Conservation (phyloP, 495 filamentous ascomycete genomes). For the Clohesyomyces aquaticus region DNA sequence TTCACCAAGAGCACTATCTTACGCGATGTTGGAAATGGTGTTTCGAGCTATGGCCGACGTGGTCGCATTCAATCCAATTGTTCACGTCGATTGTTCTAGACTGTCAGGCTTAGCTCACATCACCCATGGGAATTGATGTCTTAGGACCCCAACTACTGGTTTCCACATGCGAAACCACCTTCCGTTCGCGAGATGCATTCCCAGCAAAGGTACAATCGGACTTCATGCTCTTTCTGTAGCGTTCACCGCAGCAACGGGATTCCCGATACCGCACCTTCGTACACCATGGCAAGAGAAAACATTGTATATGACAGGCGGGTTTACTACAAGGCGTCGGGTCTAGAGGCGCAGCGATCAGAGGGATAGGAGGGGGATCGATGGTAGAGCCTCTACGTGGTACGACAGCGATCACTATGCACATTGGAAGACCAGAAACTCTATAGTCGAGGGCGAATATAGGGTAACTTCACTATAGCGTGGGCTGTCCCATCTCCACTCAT, state of each 20-base stretch:
- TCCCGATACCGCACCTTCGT: too few relatives aligned
- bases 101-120: too few relatives aligned
- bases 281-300: neutral
- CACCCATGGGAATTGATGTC: too few relatives aligned
- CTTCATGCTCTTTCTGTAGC: too few relatives aligned
- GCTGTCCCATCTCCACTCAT: neutral
- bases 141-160: too few relatives aligned
- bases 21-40: too few relatives aligned
- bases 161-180: too few relatives aligned
- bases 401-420: neutral
- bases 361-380: neutral
- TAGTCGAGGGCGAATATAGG: neutral
- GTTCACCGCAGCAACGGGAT: too few relatives aligned
- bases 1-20: too few relatives aligned
- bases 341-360: neutral
- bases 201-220: too few relatives aligned
- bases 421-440: neutral
- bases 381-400: neutral
- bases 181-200: too few relatives aligned
- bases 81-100: neutral
- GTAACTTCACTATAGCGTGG: neutral
- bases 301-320: neutral
- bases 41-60: neutral
- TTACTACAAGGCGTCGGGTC: neutral
- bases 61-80: neutral